Evolutionary conservation across 805 yeast genomes (phyloP).

Genomic region (Saccharomycopsis javanensis): DNA sequence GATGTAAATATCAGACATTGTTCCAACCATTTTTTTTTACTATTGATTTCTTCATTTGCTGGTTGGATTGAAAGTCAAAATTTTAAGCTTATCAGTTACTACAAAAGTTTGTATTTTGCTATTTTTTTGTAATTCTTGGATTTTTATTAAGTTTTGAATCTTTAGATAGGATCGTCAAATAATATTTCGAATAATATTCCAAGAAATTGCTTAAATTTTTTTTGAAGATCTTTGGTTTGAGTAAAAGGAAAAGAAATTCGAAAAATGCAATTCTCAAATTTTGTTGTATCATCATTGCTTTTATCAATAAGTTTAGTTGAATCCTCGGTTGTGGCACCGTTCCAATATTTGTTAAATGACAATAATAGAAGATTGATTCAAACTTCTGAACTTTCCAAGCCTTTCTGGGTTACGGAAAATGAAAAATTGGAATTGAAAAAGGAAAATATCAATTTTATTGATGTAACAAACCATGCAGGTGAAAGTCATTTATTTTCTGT

Average conservation of each 20-base stretch:
- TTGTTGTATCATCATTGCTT: background rate
- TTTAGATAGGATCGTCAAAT: no score
- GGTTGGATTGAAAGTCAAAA: no score
- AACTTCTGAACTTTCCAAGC: slow-evolving; percentile 20
- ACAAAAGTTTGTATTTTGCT: no score
- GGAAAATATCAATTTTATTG: slow-evolving; percentile 17
- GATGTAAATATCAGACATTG: background rate
- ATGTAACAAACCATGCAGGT: slow-evolving; percentile 9
- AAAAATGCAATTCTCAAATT: background rate
- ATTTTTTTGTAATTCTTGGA: background rate
- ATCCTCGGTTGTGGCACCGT: background rate
- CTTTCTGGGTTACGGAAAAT: slow-evolving; percentile 29
- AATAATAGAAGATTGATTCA: slow-evolving; percentile 23
- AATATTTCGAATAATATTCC: no score
- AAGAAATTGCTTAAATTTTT: no score
- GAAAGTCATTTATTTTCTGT: slow-evolving; percentile 1
- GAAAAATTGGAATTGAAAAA: slow-evolving; percentile 38
- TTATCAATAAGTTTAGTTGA: background rate
- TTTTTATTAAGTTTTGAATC: no score
- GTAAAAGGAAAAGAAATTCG: background rate
- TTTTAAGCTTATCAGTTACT: no score
- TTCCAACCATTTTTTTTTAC: background rate
- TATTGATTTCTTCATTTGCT: no score
- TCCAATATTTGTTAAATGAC: background rate
- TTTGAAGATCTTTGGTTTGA: no score